Evolutionary conservation across 2,329 filamentous ascomycete species (phyloP).

Genomic region (Xylariomycetidae sp.): DNA sequence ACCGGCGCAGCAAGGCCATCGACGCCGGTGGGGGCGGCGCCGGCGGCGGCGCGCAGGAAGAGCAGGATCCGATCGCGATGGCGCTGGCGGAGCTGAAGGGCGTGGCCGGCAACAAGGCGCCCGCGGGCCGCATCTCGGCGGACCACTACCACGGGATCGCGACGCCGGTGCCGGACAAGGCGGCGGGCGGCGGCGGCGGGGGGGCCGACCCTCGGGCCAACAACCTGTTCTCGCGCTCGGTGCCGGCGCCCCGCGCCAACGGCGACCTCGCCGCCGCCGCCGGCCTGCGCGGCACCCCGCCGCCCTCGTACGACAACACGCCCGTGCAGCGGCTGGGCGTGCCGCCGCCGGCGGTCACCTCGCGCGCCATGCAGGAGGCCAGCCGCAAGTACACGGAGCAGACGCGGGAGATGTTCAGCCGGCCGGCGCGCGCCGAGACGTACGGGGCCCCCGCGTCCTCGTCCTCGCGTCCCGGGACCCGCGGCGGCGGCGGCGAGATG

Average conservation of each 20-base stretch:
- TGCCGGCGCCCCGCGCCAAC: conserved; percentile 31
- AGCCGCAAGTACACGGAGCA: conserved; percentile 83
- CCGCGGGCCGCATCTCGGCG: conserved; percentile 79
- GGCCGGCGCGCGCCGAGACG: conserved; percentile 31
- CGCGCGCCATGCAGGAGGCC: conserved; percentile 91
- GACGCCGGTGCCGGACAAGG: conserved; percentile 61
- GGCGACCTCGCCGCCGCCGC: conserved; percentile 46
- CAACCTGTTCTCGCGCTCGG: conserved; percentile 36
- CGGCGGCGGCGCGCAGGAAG: conserved; percentile 44
- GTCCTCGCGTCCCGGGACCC: conserved; percentile 49
- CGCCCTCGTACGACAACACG: conserved; percentile 80
- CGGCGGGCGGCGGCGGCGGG: no score
- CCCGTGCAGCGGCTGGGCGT: conserved; percentile 75
- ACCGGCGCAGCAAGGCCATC: conserved; percentile 46
- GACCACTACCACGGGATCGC: conserved; percentile 92
- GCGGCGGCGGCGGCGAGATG: conserved; percentile 52
- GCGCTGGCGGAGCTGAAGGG: conserved; percentile 91
- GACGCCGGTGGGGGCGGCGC: conserved; percentile 28
- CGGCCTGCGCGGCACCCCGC: conserved; percentile 67
- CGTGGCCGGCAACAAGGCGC: conserved; percentile 68
- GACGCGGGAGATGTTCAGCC: conserved; percentile 70
- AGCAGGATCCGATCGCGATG: conserved; percentile 81
- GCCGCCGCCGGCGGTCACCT: conserved; percentile 86
- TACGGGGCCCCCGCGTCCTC: conserved; percentile 26
- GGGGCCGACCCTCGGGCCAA: no score